Percentiles rank a stretch among this genome's conserved stretches.
These are phyloP conservation scores for Acacia confusa DNA, from an alignment of 306 rosid genomes.

Conservation along the genomic window DNA sequence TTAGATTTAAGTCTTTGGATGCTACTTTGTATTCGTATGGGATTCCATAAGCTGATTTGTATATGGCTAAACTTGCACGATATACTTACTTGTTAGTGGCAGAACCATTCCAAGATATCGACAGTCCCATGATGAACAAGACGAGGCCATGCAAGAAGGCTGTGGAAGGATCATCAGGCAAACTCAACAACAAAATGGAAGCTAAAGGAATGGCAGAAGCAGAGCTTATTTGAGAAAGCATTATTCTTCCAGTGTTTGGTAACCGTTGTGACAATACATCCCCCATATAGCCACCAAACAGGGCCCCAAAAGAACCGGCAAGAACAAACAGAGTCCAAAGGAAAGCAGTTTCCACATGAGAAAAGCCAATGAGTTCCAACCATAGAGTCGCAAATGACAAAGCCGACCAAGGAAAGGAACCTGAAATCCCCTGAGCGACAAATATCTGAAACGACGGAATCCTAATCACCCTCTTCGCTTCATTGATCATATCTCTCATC, in stretches of 20 bases:
- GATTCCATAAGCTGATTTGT: not conserved
- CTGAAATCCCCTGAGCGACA: conserved; percentile 91
- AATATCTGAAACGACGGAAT: conserved; percentile 81
- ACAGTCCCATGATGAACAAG: conserved; percentile 70
- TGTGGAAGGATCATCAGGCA: conserved; percentile 74
- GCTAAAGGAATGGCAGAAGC: conserved; percentile 77
- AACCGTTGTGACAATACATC: conserved; percentile 57
- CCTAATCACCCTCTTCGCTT: conserved; percentile 61
- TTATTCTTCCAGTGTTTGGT: conserved; percentile 73
- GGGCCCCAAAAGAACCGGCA: conserved; percentile 66
- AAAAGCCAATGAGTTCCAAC: conserved; percentile 85
- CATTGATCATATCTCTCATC: conserved; percentile 52
- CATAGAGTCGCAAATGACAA: conserved; percentile 79
- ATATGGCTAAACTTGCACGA: not conserved
- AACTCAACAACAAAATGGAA: conserved; percentile 54
- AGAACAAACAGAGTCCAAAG: conserved; percentile 63
- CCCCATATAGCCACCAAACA: conserved; percentile 84
- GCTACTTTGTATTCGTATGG: too few species aligned
- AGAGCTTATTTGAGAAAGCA: conserved; percentile 78
- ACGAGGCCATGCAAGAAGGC: conserved; percentile 63
- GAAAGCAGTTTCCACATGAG: conserved; percentile 64
- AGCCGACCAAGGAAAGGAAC: conserved; percentile 86
- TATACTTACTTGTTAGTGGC: conserved; percentile 77
- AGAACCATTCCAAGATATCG: conserved; percentile 65
- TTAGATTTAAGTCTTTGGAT: too few species aligned